Base-by-base conservation (phyloP, 139 green algal species). In the Coccomyxa sp. region DNA sequence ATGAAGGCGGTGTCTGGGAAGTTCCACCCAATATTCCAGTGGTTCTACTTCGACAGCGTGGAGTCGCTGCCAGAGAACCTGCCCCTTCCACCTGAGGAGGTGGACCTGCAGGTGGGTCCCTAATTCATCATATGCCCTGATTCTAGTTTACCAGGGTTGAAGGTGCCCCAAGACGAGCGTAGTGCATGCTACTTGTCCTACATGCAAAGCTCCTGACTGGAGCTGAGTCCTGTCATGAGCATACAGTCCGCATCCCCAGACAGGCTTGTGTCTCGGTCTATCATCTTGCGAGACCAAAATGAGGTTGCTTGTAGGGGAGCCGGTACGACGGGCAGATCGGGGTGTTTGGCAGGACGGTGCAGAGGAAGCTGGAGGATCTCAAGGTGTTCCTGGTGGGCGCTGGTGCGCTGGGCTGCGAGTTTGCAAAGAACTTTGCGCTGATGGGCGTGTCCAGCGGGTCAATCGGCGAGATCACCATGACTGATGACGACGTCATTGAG, bases 401-500 rank as follows among this genome's bases (percentile, higher is more conserved):
- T 4, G 96, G 96, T 35, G 96, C 96, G 10, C 89, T 99, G 72
- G 96, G 96, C 24, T 99, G 96, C 85, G 96, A 99, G 83, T 98
- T 99, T 86, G 81, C 99, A 16, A 99, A 99, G 87, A 98, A 98
- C 84, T 94, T 99, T 58, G 95, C 96, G 6, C 88, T 97, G 71
- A 99, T 99, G 96, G 96, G 96, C 39, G 83, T 98, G 29, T 86
- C 81, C 14, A 80, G 58, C 38, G 80, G 37, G 37, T 78, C 55
- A 35, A 41, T 41, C 4, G 88, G 92, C 22, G 50, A 78, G 38
- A 71, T 98, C 35, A 97, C 92, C 4, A 88, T 99, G 2, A 99
- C 96, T 0, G 96, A 99, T 75, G 96, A 99, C 73, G 96, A 99
- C 83, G 82, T 89, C 64, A 99, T 99, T 74, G 96, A 99, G 88